Evolutionary conservation across 2,329 filamentous ascomycete species (phyloP).

Genomic region (Fusarium pininemorale): DNA sequence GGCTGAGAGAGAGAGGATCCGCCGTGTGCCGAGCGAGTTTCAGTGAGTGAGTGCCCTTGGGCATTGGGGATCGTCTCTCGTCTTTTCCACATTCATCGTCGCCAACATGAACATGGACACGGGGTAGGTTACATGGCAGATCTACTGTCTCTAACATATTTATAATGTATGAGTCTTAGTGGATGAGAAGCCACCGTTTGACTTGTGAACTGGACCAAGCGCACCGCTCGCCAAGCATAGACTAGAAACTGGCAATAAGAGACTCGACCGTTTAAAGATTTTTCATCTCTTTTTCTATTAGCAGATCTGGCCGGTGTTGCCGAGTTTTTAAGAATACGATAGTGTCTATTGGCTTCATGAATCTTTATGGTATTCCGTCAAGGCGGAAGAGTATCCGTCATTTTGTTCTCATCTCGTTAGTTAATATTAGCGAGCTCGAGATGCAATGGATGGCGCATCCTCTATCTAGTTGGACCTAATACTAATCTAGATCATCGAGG

Average conservation of each 20-base stretch:
- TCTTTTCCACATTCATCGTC: background rate
- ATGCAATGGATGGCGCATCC: background rate
- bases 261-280: conserved; percentile 8
- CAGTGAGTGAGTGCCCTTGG: background rate
- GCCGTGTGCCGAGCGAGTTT: conserved; percentile 10
- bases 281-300: background rate
- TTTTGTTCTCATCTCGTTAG: conserved; percentile 8
- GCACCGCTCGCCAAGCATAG: conserved; percentile 3
- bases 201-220: background rate
- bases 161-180: conserved; percentile 1
- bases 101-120: background rate
- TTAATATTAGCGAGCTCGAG: background rate
- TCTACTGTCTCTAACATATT: background rate
- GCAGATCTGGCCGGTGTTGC: conserved; percentile 1
- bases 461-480: background rate
- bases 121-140: conserved; percentile 21
- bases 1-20: conserved; percentile 1
- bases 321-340: background rate
- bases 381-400: conserved; percentile 10
- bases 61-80: background rate
- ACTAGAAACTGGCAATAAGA: background rate
- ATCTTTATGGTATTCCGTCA: background rate
- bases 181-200: background rate
- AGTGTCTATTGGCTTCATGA: background rate
- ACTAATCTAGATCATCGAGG: conserved; percentile 3